phyloP scores from a whole-genome alignment of 1,284 basidiomycete genomes.

The Cystobasidium pallidum region DNA sequence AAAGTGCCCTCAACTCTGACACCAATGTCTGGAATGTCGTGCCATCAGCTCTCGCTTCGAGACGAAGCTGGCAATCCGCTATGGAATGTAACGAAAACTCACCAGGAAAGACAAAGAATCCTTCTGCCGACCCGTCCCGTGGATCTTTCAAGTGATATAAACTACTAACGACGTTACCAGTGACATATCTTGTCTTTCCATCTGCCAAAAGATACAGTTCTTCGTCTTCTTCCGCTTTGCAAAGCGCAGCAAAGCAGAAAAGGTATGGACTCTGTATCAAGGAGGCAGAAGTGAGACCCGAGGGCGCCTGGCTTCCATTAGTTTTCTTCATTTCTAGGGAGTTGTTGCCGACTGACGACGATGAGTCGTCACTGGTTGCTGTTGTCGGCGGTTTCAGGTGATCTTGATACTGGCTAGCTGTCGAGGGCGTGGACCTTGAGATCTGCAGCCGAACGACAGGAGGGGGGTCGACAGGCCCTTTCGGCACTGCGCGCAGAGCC shows the following conservation, averaged over 20 bases:
- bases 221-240: conserved; percentile 62
- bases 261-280: conserved; percentile 83
- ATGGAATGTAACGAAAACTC: not conserved
- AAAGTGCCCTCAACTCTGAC: conserved; percentile 79
- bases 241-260: conserved; percentile 86
- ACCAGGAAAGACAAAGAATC: conserved; percentile 70
- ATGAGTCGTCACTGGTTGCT: conserved; percentile 17
- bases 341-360: conserved; percentile 11
- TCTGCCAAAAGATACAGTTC: conserved; percentile 92
- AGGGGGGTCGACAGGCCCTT: conserved; percentile 91
- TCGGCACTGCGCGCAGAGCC: conserved; percentile 65
- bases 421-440: conserved; percentile 52
- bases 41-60: conserved; percentile 63
- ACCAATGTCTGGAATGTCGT: conserved; percentile 54
- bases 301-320: not conserved
- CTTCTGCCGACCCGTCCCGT: conserved; percentile 76
- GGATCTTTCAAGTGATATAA: conserved; percentile 95
- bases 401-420: conserved; percentile 14
- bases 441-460: conserved; percentile 94
- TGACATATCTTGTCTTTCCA: conserved; percentile 84
- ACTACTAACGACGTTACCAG: conserved; percentile 84
- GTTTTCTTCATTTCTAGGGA: not conserved
- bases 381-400: conserved; percentile 46
- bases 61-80: conserved; percentile 60
- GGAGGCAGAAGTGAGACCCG: conserved; percentile 43